These are phyloP conservation scores for Komagataella pastoris DNA, from an alignment of 805 yeast genomes.

Conservation along the genomic window DNA sequence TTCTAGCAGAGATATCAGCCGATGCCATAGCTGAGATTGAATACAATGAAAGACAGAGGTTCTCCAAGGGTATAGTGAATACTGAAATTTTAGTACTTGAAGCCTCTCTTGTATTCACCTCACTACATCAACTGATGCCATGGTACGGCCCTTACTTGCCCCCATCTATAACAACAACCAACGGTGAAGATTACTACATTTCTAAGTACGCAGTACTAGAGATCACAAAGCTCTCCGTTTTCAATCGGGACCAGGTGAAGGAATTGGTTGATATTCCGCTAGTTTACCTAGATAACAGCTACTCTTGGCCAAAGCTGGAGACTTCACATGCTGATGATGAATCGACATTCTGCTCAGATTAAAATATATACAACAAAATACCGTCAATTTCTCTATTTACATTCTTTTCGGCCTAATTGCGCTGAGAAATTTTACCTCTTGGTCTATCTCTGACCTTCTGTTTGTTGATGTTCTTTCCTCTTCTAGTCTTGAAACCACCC, in stretches of 20 bases:
- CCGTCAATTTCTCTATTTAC: not conserved
- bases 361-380: not conserved
- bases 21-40: conserved; percentile 16
- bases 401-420: not conserved
- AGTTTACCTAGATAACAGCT: not conserved
- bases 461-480: conserved; percentile 74
- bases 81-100: conserved; percentile 14
- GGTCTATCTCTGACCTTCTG: conserved; percentile 88
- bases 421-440: conserved; percentile 34
- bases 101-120: conserved; percentile 15
- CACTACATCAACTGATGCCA: conserved; percentile 5
- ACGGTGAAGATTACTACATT: not conserved
- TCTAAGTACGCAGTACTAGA: conserved; percentile 2
- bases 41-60: conserved; percentile 15
- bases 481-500: conserved; percentile 89
- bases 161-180: not conserved
- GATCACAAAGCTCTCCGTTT: conserved; percentile 3
- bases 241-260: conserved; percentile 2
- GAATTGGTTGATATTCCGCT: conserved; percentile 1
- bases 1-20: conserved; percentile 4
- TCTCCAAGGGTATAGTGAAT: conserved; percentile 19
- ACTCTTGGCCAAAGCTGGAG: not conserved
- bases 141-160: not conserved
- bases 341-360: not conserved
- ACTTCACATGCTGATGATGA: not conserved